phyloP scores from a whole-genome alignment of 2,329 filamentous ascomycete species.

The Ophiostoma australiae region DNA sequence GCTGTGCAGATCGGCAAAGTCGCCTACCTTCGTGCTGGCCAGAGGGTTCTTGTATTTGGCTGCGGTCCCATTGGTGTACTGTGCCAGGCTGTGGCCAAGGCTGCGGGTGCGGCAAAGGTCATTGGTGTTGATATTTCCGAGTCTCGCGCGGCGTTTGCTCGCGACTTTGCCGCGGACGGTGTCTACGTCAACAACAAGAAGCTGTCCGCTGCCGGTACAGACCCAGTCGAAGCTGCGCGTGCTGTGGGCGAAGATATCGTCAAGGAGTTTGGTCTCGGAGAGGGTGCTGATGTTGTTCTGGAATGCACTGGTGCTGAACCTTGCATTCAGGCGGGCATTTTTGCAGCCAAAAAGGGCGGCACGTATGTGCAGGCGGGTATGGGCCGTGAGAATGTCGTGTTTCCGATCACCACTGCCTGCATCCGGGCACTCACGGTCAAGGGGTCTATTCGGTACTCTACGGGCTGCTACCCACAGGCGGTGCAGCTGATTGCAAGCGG shows the following conservation, averaged over 20 bases:
- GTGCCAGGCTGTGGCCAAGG: conserved; percentile 53
- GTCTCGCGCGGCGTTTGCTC: conserved; percentile 54
- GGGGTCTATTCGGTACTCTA: conserved; percentile 43
- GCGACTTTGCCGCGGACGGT: conserved; percentile 50
- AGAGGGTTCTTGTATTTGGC: conserved; percentile 52
- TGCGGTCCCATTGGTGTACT: conserved; percentile 58
- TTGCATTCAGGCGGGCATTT: conserved; percentile 70
- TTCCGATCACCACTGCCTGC: conserved; percentile 46
- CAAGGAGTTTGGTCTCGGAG: conserved; percentile 43
- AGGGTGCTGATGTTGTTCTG: conserved; percentile 63
- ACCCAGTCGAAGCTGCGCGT: conserved; percentile 43
- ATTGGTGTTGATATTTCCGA: conserved; percentile 53
- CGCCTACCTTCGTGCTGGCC: conserved; percentile 39
- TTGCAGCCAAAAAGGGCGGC: conserved; percentile 37
- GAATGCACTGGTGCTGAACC: conserved; percentile 78
- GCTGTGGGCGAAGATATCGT: conserved; percentile 39
- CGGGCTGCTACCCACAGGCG: conserved; percentile 47
- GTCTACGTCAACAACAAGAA: conserved; percentile 39
- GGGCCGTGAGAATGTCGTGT: conserved; percentile 44
- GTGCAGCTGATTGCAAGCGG: conserved; percentile 44
- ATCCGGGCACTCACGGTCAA: conserved; percentile 45
- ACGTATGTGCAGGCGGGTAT: conserved; percentile 50
- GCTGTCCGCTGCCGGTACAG: conserved; percentile 33
- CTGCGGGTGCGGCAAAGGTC: conserved; percentile 41
- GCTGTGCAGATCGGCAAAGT: conserved; percentile 53